Conservation (phyloP, 805 yeast genomes). For the Yarrowia hollandica region DNA sequence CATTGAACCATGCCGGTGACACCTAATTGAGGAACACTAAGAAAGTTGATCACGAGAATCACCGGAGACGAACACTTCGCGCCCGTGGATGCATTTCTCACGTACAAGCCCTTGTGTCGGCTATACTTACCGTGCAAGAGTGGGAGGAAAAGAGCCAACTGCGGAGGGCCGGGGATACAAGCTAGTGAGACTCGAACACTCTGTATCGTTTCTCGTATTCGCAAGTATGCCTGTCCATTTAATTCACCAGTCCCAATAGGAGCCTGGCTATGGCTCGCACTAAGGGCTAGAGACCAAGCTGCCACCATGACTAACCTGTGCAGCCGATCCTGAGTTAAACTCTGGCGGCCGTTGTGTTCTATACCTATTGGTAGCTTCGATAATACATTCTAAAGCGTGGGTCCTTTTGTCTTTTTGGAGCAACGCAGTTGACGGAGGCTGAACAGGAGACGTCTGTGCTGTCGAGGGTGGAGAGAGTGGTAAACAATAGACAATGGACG, state of each 20-base stretch:
- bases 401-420: background rate
- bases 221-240: no score
- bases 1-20: background rate
- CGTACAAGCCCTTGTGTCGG: no score
- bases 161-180: no score
- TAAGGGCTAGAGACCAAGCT: no score
- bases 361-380: constrained; percentile 20
- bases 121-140: no score
- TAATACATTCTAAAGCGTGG: background rate
- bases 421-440: background rate
- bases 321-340: background rate
- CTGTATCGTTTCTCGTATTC: no score
- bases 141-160: no score
- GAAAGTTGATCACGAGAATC: constrained; percentile 1
- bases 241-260: no score
- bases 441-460: no score
- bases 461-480: no score
- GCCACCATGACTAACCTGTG: background rate
- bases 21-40: background rate
- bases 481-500: background rate
- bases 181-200: no score
- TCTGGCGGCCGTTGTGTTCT: constrained; percentile 16
- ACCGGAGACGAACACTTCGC: background rate
- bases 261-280: no score
- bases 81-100: background rate